Base-by-base conservation (phyloP, 2,329 filamentous ascomycete genomes). In the Pseudocercospora crystallina region DNA sequence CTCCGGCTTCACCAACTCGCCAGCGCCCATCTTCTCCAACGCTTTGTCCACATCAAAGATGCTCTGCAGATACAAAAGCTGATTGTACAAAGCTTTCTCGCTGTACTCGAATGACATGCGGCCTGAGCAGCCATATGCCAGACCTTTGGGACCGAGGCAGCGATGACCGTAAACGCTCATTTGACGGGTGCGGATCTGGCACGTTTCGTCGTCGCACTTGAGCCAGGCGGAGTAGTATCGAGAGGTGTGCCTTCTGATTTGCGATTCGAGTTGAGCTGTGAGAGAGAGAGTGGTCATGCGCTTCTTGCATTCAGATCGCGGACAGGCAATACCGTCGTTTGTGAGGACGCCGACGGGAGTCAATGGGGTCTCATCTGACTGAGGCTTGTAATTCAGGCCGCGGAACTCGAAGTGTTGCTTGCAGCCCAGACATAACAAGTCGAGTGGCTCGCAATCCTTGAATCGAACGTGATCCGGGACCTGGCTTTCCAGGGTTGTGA, bases 161-260 rank as follows among this genome's bases (percentile, higher is more conserved):
- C 90, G 84, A 54, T 87, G 84, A 39, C 94, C 94, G 69, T 95
- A 96, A 34, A 99, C 94, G 62, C 84, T 89, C 78, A 97, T 91
- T 69, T 96, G 90, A 42, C 92, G 82, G 2, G 94, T 97, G 49
- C 89, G 86, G 65, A 85, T 87, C 26, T 86, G 87, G 70, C 94
- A 99, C 31, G 88, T 84, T 2, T 88, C 76, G 69, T 99, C 94
- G 69, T 96, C 88, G 70, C 94, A 99, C 34, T 89, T 79, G 5
- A 99, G 81, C 85, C 89, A 95, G 53, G 85, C 90, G 65, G 95
- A 88, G 71, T 99, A 97, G 77, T 99, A 99, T 41, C 82, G 82
- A 8, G 87, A 80, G 5, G 89, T 88, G 61, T 90, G 83, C 31
- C 80, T 75, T 41, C 94, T 86, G 59, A 97, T 85, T 53, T 92